Evolutionary conservation across 305 asterid species (phyloP).

Genomic region (Withania somnifera): DNA sequence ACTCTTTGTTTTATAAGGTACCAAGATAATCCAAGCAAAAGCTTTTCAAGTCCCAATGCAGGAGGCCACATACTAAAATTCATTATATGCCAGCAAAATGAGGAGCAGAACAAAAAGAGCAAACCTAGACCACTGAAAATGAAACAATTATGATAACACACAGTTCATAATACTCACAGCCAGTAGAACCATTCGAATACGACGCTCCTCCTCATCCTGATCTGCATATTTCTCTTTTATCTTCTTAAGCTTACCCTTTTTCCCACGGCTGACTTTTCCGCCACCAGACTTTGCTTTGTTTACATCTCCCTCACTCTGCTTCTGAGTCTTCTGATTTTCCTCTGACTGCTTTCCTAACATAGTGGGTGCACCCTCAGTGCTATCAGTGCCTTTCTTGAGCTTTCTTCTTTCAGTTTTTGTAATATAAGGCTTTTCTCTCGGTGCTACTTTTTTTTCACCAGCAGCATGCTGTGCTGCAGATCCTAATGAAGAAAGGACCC

Average conservation of each 20-base stretch:
- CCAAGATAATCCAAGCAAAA: neutral
- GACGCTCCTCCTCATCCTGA: slow-evolving; percentile 95
- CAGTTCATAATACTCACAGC: slow-evolving; percentile 45
- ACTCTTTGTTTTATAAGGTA: neutral
- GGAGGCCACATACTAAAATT: neutral
- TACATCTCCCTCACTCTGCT: slow-evolving; percentile 22
- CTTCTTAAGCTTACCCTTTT: slow-evolving; percentile 80
- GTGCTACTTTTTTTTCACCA: slow-evolving; percentile 27
- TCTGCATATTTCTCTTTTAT: slow-evolving; percentile 97
- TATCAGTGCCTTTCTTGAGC: slow-evolving; percentile 79
- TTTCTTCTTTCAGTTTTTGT: slow-evolving; percentile 91
- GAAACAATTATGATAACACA: neutral
- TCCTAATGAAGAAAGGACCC: slow-evolving; percentile 39
- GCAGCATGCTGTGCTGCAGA: slow-evolving; percentile 22
- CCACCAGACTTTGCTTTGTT: slow-evolving; percentile 31
- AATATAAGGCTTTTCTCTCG: slow-evolving; percentile 70
- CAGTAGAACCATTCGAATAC: slow-evolving; percentile 70
- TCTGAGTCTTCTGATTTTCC: slow-evolving; percentile 20
- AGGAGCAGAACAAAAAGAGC: neutral
- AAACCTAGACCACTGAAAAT: neutral
- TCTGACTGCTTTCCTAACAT: slow-evolving; percentile 26
- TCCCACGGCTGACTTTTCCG: slow-evolving; percentile 84
- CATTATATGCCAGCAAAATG: neutral
- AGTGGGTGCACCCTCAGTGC: slow-evolving; percentile 15
- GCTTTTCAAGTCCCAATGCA: neutral